phyloP scores from a whole-genome alignment of 768 basidiomycete genomes.

The Lactarius vividus region DNA sequence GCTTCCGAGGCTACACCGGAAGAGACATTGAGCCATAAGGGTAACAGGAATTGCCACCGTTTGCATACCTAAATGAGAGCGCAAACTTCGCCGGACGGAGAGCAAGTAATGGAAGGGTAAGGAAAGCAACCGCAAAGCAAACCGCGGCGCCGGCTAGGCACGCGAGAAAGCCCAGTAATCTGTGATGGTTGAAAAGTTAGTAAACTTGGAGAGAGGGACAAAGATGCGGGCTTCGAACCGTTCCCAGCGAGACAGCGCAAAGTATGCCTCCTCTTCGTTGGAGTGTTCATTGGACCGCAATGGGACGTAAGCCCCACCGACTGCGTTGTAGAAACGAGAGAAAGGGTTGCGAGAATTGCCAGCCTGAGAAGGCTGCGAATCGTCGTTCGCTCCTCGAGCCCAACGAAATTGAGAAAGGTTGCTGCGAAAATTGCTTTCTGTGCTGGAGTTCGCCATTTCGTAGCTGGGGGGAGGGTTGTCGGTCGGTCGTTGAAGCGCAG shows the following conservation, averaged over 20 bases:
- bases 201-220: constrained; percentile 10
- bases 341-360: constrained; percentile 55
- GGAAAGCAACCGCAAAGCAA: constrained; percentile 90
- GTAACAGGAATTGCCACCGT: neutral
- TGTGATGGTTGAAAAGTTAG: constrained; percentile 32
- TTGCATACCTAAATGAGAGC: constrained; percentile 69
- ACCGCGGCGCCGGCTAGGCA: constrained; percentile 88
- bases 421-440: constrained; percentile 66
- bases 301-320: constrained; percentile 87
- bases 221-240: constrained; percentile 46
- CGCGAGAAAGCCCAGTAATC: constrained; percentile 85
- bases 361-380: constrained; percentile 49
- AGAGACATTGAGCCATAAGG: constrained; percentile 6
- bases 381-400: constrained; percentile 70
- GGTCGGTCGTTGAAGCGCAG: neutral
- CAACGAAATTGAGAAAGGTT: constrained; percentile 87
- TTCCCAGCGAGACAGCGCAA: constrained; percentile 92
- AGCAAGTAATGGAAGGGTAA: constrained; percentile 70
- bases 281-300: constrained; percentile 75
- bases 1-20: constrained; percentile 65
- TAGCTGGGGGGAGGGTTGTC: neutral
- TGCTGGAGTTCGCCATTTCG: constrained; percentile 18
- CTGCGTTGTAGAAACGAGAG: constrained; percentile 80
- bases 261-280: constrained; percentile 96
- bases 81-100: constrained; percentile 89